Base-by-base conservation (phyloP, 257 asterid genomes). In the Penstemon newberryi region DNA sequence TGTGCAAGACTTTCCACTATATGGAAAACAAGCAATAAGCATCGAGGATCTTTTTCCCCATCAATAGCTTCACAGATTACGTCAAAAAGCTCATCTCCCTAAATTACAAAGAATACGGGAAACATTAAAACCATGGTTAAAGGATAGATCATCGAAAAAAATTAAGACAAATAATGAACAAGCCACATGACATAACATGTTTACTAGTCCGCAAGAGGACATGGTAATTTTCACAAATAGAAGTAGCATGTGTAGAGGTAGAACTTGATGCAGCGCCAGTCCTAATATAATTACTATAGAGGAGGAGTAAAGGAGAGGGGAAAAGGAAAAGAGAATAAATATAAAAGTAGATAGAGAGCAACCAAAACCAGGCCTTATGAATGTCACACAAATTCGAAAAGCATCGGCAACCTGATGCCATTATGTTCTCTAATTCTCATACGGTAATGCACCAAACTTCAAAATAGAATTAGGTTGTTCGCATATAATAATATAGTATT, bases 1-100 rank as follows among this genome's bases (percentile, higher is more conserved):
- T 69, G 80, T 18, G 86, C 85, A 77, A 90, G 87, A 46, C 69
- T 66, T 80, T 87, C 89, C 79, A 89, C 90, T 13, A 91, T 77
- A 79, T 47, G 91, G 75, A 89, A 94, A 56, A 88, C 76, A 60
- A 77, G 75, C 82, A 84, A 71, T 76, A 94, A 81, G 82, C 99
- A 94, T 56, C 87, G 79, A 75, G 97, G 99, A 82, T 94, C 96
- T 79, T 81, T 91, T 73, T 91, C 99, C 65, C 82, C 95, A 43
- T 91, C 99, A 73, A 91, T 82, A 59, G 96, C 86, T 80, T 81
- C 97, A 86, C 91, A 84, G 76, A 87, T 78, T 81, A 92, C 93
- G 81, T 89, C 87, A 4, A 87, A 76, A 72, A 94, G 83, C 56
- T 73, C 57, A 71, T 82, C 95, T 67, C 89, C 99, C 99, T 94